These are phyloP conservation scores for Groenewaldozyma auringiensis DNA, from an alignment of 1,139 yeast genomes.

Conservation along the genomic window DNA sequence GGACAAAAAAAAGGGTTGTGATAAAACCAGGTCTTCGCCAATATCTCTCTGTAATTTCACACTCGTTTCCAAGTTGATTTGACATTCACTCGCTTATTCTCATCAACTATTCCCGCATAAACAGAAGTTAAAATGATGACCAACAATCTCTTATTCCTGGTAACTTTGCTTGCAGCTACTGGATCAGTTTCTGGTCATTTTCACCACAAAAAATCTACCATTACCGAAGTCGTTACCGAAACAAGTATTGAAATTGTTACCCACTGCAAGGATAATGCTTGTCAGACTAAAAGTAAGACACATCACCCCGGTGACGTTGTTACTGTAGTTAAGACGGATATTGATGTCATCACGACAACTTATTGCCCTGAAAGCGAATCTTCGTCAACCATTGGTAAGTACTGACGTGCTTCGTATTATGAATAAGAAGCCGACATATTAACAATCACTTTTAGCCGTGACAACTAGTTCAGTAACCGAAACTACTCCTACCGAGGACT, in stretches of 20 bases:
- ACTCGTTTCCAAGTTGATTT: no score
- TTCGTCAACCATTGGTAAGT: background rate
- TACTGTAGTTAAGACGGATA: conserved; percentile 3
- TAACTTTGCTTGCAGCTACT: background rate
- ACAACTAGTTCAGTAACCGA: no score
- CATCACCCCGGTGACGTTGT: conserved; percentile 1
- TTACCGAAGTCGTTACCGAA: conserved; percentile 1
- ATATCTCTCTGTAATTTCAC: no score
- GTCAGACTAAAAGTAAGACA: conserved; percentile 2
- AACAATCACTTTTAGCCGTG: no score
- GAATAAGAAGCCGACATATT: no score
- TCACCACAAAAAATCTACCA: conserved; percentile 3
- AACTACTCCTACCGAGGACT: no score
- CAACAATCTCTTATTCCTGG: background rate
- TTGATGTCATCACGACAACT: conserved; percentile 3
- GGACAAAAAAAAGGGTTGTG: no score
- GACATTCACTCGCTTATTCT: no score
- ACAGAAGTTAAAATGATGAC: no score
- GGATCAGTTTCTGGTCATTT: conserved; percentile 6
- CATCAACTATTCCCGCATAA: no score
- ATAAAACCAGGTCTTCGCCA: no score
- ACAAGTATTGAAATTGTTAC: conserved; percentile 7
- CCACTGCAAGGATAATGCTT: conserved; percentile 7
- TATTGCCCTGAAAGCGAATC: conserved; percentile 4
- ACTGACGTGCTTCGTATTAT: no score